phyloP scores from a whole-genome alignment of 345 rosid genomes.

The Physaria fendleri region DNA sequence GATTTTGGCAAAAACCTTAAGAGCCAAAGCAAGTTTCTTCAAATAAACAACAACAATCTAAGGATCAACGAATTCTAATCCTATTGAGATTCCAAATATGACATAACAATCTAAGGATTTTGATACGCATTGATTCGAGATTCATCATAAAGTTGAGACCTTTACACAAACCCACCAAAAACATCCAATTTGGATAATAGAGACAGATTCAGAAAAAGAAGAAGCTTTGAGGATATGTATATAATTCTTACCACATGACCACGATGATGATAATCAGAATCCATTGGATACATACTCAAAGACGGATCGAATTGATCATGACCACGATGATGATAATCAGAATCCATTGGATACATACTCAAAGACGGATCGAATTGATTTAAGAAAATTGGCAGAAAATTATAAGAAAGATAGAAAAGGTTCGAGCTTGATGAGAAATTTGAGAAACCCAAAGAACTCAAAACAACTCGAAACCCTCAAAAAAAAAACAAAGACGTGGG shows the following conservation, averaged over 20 bases:
- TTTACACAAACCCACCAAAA: constrained; percentile 17
- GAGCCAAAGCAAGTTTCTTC: background rate
- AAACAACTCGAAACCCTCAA: constrained; percentile 5
- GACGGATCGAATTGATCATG: background rate
- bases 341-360: constrained; percentile 35
- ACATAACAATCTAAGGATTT: background rate
- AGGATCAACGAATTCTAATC: background rate
- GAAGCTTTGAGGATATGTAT: background rate
- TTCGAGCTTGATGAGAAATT: background rate
- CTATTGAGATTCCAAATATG: background rate
- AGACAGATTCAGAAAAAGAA: background rate
- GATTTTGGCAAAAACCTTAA: background rate
- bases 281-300: constrained; percentile 34
- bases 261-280: constrained; percentile 28
- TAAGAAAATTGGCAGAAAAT: constrained; percentile 8
- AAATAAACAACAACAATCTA: constrained; percentile 2
- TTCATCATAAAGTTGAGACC: constrained; percentile 8
- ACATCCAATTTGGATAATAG: background rate
- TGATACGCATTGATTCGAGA: constrained; percentile 5
- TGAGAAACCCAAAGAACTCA: constrained; percentile 2
- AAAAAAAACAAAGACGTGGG: constrained; percentile 22
- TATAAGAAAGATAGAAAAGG: constrained; percentile 5
- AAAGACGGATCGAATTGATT: background rate
- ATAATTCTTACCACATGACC: constrained; percentile 29
- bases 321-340: constrained; percentile 27